Conservation (phyloP, 116 monocot genomes). For the Phalaenopsis hybrid region DNA sequence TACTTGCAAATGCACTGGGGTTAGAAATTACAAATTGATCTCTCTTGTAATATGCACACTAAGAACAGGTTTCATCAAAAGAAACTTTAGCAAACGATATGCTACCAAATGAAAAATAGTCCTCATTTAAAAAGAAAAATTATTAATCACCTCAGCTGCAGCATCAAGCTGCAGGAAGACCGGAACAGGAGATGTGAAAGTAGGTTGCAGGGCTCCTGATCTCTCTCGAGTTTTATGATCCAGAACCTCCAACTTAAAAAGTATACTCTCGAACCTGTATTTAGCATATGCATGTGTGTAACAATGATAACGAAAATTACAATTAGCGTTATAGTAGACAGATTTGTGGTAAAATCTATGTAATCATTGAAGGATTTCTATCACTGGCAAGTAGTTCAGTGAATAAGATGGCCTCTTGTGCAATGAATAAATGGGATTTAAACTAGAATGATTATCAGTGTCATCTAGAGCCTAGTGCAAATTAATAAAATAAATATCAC, state of each 20-base stretch:
- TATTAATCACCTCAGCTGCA: constrained; percentile 63
- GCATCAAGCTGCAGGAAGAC: constrained; percentile 72
- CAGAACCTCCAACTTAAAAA: constrained; percentile 88
- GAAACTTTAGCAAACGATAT: background rate
- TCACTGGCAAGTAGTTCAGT: background rate
- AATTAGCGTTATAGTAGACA: background rate
- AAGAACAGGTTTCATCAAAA: background rate
- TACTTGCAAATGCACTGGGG: background rate
- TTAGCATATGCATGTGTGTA: background rate
- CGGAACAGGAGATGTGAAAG: constrained; percentile 61
- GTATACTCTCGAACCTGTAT: constrained; percentile 64
- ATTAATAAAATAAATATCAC: background rate
- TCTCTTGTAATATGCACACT: background rate
- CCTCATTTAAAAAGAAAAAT: background rate
- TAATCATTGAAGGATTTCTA: background rate
- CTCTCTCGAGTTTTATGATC: constrained; percentile 89
- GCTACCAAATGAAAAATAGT: background rate
- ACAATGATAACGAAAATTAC: background rate
- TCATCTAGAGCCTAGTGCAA: background rate
- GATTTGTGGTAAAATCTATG: background rate
- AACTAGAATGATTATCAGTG: background rate
- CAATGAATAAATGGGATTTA: background rate
- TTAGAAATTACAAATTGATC: background rate
- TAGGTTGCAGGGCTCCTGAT: constrained; percentile 54
- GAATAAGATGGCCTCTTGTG: background rate